These are phyloP conservation scores for Ilex asprella DNA, from an alignment of 257 asterid genomes.

Conservation along the genomic window DNA sequence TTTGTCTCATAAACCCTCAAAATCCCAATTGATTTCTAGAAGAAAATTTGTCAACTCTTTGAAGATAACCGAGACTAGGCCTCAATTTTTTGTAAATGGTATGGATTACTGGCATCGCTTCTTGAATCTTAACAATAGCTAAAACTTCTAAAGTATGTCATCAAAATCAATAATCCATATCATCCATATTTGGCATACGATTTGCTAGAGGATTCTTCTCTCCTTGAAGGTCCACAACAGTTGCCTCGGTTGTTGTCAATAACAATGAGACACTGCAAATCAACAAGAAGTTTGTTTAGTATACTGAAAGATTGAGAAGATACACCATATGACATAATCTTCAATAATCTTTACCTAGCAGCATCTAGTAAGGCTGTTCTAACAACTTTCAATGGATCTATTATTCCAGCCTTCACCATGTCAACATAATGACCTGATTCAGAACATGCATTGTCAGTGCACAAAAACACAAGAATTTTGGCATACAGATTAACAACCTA, in stretches of 20 bases:
- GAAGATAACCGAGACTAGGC: no score
- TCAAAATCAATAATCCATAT: constrained; percentile 20
- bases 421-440: constrained; percentile 53
- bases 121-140: no score
- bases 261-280: constrained; percentile 58
- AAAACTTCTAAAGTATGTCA: no score
- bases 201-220: constrained; percentile 43
- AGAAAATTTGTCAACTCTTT: no score
- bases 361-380: constrained; percentile 80
- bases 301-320: not conserved
- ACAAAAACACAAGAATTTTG: not conserved
- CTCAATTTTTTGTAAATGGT: no score
- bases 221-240: constrained; percentile 47
- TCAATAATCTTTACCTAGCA: constrained; percentile 43
- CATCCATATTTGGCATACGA: constrained; percentile 54
- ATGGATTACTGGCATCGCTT: no score
- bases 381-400: constrained; percentile 74
- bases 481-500: not conserved
- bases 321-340: not conserved
- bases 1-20: no score
- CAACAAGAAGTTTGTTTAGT: constrained; percentile 4
- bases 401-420: constrained; percentile 81
- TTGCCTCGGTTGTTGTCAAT: constrained; percentile 68
- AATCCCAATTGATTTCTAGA: no score
- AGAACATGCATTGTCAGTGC: not conserved